Evolutionary conservation across 148 eudicot species (phyloP).

Genomic region (Nepenthes gracilis): DNA sequence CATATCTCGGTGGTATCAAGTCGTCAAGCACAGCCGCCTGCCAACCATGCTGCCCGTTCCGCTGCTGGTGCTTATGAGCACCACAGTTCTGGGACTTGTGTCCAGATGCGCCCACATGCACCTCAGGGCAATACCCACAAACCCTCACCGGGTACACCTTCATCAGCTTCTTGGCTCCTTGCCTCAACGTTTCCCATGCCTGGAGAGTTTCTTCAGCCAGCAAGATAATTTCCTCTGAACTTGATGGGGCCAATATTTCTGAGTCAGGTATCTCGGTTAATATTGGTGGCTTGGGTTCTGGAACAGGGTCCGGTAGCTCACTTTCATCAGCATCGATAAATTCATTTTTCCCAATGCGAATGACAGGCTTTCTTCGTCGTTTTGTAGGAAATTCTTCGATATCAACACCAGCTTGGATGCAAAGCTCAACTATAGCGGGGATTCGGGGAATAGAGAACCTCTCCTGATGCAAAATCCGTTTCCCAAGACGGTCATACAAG

Average conservation of each 20-base stretch:
- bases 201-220: constrained; percentile 84
- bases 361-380: constrained; percentile 71
- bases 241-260: constrained; percentile 37
- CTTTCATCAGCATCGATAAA: constrained; percentile 92
- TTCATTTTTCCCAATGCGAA: constrained; percentile 67
- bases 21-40: constrained; percentile 76
- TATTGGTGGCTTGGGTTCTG: constrained; percentile 32
- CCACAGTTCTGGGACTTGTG: constrained; percentile 96
- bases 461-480: constrained; percentile 70
- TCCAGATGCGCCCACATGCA: constrained; percentile 76
- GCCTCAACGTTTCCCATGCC: constrained; percentile 87
- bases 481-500: constrained; percentile 72
- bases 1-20: constrained; percentile 78
- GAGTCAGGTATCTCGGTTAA: constrained; percentile 45
- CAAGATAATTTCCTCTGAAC: constrained; percentile 38
- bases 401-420: constrained; percentile 91
- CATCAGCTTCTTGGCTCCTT: constrained; percentile 74
- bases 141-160: constrained; percentile 83
- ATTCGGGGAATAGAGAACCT: constrained; percentile 82
- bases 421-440: constrained; percentile 82
- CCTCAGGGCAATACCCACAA: constrained; percentile 92
- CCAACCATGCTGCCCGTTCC: constrained; percentile 96
- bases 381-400: constrained; percentile 72
- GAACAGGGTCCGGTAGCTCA: constrained; percentile 72
- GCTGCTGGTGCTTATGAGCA: constrained; percentile 88